These are phyloP conservation scores for Quillaja saponaria DNA, from an alignment of 306 rosid species.

Conservation along the genomic window DNA sequence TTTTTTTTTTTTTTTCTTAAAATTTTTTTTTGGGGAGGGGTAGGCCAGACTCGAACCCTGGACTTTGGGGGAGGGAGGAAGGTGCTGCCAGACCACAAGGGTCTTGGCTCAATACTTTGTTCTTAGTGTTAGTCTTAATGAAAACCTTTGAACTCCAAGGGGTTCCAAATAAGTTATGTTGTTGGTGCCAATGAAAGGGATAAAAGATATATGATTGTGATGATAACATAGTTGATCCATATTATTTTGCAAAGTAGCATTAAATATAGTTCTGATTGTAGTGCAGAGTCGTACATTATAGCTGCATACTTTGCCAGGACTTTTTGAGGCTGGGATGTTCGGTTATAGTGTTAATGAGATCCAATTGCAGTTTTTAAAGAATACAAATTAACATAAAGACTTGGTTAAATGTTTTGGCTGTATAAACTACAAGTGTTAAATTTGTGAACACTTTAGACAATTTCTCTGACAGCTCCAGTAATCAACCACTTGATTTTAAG, in stretches of 20 bases:
- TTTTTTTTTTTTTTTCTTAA: no score
- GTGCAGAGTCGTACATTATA: no score
- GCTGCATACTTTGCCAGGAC: no score
- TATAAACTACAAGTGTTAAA: slow-evolving; percentile 24
- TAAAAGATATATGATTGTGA: background rate
- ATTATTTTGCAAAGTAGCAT: slow-evolving; percentile 13
- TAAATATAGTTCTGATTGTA: background rate
- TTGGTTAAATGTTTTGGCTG: background rate
- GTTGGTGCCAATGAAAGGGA: slow-evolving; percentile 4
- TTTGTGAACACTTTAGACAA: slow-evolving; percentile 17
- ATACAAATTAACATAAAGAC: slow-evolving; percentile 5
- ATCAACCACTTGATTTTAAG: slow-evolving; percentile 12
- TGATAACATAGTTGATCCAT: background rate
- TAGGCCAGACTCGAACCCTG: no score
- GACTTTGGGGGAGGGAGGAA: no score
- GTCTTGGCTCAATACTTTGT: slow-evolving; percentile 17
- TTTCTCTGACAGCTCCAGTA: slow-evolving; percentile 19
- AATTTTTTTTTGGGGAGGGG: no score
- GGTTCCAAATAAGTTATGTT: background rate
- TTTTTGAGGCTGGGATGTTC: no score
- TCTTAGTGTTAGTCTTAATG: background rate
- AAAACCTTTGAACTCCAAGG: background rate
- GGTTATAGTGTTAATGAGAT: slow-evolving; percentile 5
- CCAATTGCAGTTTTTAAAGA: slow-evolving; percentile 2
- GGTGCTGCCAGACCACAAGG: no score